phyloP scores from a whole-genome alignment of 208 protist genomes.

The Trypanosoma platydactyli region DNA sequence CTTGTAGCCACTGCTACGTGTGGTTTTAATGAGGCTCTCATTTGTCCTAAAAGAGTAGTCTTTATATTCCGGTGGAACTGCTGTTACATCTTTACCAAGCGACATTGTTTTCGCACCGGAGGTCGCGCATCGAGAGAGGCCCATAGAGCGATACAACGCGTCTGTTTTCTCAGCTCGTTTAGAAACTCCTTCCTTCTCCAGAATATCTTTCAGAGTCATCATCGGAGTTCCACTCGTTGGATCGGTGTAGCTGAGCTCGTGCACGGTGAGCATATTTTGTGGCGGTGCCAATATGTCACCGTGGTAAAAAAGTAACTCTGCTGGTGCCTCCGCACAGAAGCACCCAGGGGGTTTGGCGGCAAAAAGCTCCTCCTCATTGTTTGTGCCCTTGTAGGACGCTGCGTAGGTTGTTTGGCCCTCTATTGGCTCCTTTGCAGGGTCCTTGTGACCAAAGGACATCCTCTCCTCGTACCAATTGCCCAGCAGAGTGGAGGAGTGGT shows the following conservation, averaged over 20 bases:
- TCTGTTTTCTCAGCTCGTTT: conserved; percentile 30
- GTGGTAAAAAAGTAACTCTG: conserved; percentile 85
- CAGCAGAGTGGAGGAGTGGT: conserved; percentile 84
- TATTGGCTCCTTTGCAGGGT: conserved; percentile 20
- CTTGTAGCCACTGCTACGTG: conserved; percentile 32
- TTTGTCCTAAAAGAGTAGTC: background rate
- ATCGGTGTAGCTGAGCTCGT: conserved; percentile 72
- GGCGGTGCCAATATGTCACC: conserved; percentile 63
- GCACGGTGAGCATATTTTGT: conserved; percentile 48
- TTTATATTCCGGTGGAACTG: conserved; percentile 1
- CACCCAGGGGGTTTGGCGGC: conserved; percentile 50
- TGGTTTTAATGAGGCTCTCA: background rate
- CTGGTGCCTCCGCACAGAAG: conserved; percentile 59
- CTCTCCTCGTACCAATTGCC: conserved; percentile 91
- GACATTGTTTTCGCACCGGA: background rate
- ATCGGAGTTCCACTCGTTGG: conserved; percentile 34
- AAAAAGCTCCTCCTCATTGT: conserved; percentile 33
- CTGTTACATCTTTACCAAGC: conserved; percentile 4
- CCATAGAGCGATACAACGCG: conserved; percentile 33
- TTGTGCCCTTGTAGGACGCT: conserved; percentile 44
- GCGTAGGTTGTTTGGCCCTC: conserved; percentile 54
- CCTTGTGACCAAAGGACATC: conserved; percentile 34
- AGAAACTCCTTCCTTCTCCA: conserved; percentile 67
- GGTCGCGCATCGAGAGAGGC: background rate
- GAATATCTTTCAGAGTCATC: conserved; percentile 48